A percentile compares a stretch with the other conserved stretches of the same genome.
phyloP scores from a whole-genome alignment of 2,329 filamentous ascomycete genomes.

The Pseudocercospora eumusae region DNA sequence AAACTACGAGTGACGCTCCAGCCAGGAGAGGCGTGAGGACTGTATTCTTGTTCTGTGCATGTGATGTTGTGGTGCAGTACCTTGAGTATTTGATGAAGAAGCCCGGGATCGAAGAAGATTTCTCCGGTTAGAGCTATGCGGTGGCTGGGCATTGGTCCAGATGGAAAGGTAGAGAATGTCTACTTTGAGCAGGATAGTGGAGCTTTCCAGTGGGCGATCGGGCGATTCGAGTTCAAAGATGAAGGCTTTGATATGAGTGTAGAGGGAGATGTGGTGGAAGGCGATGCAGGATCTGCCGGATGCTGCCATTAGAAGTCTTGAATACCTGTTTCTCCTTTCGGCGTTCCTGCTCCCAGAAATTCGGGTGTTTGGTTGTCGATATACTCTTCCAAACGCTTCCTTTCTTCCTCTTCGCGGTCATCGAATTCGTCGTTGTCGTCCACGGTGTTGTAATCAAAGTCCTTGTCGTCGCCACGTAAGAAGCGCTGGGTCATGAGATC shows the following conservation, averaged over 20 bases:
- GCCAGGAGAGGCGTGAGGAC: background rate
- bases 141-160: background rate
- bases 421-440: slow-evolving; percentile 75
- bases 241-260: background rate
- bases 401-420: slow-evolving; percentile 59
- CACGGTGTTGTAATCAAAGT: slow-evolving; percentile 74
- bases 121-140: background rate
- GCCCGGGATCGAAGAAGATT: background rate
- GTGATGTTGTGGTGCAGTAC: background rate
- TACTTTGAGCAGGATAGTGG: background rate
- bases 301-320: slow-evolving; percentile 48
- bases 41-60: background rate
- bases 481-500: slow-evolving; percentile 74
- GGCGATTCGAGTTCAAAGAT: background rate
- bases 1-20: background rate
- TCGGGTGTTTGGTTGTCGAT: slow-evolving; percentile 69
- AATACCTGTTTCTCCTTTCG: slow-evolving; percentile 51
- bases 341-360: slow-evolving; percentile 39
- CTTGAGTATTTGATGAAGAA: background rate
- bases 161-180: background rate
- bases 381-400: slow-evolving; percentile 71
- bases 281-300: background rate
- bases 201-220: background rate
- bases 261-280: background rate
- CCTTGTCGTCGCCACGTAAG: slow-evolving; percentile 69